Evolutionary conservation across 768 basidiomycete genomes (phyloP).

Genomic region (Neoboletus subvelutipes): DNA sequence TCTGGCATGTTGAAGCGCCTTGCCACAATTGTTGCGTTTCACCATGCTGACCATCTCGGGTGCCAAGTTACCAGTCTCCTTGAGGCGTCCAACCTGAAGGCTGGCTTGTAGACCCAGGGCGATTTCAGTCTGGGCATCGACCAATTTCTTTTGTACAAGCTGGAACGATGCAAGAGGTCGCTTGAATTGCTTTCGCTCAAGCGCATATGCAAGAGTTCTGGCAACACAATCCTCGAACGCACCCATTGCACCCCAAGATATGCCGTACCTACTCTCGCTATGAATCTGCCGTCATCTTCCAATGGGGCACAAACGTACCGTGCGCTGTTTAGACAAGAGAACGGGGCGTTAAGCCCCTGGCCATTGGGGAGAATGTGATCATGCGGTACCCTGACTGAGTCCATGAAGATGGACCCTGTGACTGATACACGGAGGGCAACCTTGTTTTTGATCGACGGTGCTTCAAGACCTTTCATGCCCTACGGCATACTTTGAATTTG

Average conservation of each 20-base stretch:
- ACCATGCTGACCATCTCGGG: constrained; percentile 95
- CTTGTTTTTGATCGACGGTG: constrained; percentile 92
- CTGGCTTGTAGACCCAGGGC: constrained; percentile 75
- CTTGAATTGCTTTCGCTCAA: constrained; percentile 88
- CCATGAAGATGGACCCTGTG: constrained; percentile 90
- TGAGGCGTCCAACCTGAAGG: constrained; percentile 81
- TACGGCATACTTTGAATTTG: constrained; percentile 29
- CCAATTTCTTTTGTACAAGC: constrained; percentile 96
- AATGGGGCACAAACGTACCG: constrained; percentile 38
- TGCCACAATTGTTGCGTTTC: constrained; percentile 95
- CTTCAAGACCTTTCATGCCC: constrained; percentile 79
- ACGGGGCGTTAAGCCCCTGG: constrained; percentile 78
- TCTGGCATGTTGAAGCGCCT: constrained; percentile 82
- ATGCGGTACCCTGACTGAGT: constrained; percentile 74
- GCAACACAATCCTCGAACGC: constrained; percentile 89
- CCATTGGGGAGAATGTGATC: constrained; percentile 77
- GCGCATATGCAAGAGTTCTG: constrained; percentile 76
- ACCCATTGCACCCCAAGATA: constrained; percentile 96
- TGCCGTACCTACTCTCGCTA: constrained; percentile 58
- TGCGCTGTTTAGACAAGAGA: constrained; percentile 91
- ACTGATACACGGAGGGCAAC: constrained; percentile 82
- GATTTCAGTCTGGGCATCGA: constrained; percentile 87
- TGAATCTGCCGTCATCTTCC: background rate
- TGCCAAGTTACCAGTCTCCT: constrained; percentile 68
- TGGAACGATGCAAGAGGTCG: constrained; percentile 93